Evolutionary conservation across 1,284 basidiomycete species (phyloP).

Genomic region (Ganoderma sp.): DNA sequence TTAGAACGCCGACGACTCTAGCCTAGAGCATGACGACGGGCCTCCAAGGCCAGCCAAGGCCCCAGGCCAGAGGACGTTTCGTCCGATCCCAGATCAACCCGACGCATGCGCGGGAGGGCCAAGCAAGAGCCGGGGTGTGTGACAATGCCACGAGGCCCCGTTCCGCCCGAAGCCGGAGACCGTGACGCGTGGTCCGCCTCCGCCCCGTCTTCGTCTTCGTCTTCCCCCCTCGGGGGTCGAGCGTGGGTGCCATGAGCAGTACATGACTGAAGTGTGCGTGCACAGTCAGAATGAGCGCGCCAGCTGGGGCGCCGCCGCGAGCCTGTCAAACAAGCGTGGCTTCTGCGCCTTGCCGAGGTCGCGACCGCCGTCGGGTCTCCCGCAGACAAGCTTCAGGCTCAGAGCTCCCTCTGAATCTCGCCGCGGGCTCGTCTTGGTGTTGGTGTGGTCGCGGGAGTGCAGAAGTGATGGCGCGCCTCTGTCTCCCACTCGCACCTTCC

Average conservation of each 20-base stretch:
- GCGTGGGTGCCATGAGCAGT: not conserved
- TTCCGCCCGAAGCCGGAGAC: not conserved
- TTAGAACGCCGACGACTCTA: conserved; percentile 4
- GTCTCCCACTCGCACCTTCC: not conserved
- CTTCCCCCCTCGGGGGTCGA: not conserved
- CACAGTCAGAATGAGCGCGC: not conserved
- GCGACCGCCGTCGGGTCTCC: not conserved
- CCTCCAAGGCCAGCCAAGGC: not conserved
- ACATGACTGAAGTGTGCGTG: too few relatives aligned
- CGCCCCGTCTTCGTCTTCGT: not conserved
- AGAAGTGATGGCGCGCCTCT: not conserved
- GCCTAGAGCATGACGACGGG: too few relatives aligned
- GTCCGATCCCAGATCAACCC: too few relatives aligned
- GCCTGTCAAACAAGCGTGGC: conserved; percentile 1
- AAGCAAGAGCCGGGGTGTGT: not conserved
- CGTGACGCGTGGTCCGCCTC: not conserved
- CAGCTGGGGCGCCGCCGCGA: not conserved
- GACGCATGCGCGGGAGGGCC: not conserved
- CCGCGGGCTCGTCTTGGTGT: not conserved
- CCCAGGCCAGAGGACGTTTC: not conserved
- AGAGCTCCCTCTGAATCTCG: not conserved
- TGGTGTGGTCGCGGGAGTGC: not conserved
- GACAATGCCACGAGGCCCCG: not conserved
- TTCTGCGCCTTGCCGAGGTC: not conserved
- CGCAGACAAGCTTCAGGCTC: not conserved